A percentile compares a stretch with the other conserved stretches of the same genome.
Evolutionary conservation across 148 eudicot genomes (phyloP).

Genomic region (Pouteria glomerata): DNA sequence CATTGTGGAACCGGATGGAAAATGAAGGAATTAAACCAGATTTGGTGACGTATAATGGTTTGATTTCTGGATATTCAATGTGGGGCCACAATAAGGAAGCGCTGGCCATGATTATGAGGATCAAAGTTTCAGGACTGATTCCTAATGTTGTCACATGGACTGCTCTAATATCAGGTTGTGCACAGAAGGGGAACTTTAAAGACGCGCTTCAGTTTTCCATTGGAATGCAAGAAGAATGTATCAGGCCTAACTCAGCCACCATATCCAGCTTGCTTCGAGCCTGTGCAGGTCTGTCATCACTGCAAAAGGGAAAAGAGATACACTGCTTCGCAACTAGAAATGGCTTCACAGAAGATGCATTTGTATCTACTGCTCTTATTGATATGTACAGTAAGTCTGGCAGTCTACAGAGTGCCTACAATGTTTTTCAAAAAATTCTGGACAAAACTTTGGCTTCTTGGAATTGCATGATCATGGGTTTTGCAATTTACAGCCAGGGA

Average conservation of each 20-base stretch:
- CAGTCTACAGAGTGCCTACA: slow-evolving; percentile 34
- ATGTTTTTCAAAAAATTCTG: slow-evolving; percentile 28
- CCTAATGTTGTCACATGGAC: slow-evolving; percentile 59
- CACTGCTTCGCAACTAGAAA: slow-evolving; percentile 41
- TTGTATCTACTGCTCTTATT: slow-evolving; percentile 49
- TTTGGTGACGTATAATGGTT: slow-evolving; percentile 46
- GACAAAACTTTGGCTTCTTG: slow-evolving; percentile 42
- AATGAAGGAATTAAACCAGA: slow-evolving; percentile 44
- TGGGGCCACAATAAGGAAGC: slow-evolving; percentile 36
- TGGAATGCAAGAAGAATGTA: slow-evolving; percentile 43
- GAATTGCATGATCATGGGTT: slow-evolving; percentile 68
- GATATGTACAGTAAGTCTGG: slow-evolving; percentile 64
- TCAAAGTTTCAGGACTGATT: slow-evolving; percentile 34
- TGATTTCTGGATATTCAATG: slow-evolving; percentile 47
- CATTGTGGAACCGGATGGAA: slow-evolving; percentile 37
- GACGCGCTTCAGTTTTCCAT: slow-evolving; percentile 33
- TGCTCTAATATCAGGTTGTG: slow-evolving; percentile 47
- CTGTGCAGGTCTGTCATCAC: slow-evolving; percentile 49
- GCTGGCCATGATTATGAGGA: slow-evolving; percentile 26
- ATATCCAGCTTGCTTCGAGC: slow-evolving; percentile 49
- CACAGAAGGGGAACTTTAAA: slow-evolving; percentile 38
- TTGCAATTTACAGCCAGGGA: slow-evolving; percentile 40
- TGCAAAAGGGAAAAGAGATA: slow-evolving; percentile 52
- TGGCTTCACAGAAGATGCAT: slow-evolving; percentile 29
- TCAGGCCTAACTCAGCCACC: slow-evolving; percentile 48